Base-by-base conservation (phyloP, 768 basidiomycete species). In the Fistulinella prunicolor region DNA sequence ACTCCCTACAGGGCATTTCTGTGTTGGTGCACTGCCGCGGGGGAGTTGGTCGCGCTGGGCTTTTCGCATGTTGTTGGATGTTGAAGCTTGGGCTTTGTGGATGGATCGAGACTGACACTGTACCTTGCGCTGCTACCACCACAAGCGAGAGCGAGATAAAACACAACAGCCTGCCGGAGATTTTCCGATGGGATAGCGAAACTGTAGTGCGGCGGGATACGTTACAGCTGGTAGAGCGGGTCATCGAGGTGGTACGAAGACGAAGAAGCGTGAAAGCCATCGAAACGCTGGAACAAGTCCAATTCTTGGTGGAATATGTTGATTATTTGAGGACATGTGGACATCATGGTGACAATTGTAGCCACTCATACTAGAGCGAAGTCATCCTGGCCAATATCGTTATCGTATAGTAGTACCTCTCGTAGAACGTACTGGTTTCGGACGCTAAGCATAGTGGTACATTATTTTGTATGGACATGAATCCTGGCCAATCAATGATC, bases 251-350 rank as follows among this genome's bases (percentile, higher is more conserved):
- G 47, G 80, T 94, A 8, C 70, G 94, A 41, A 70, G 78, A 52
- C 71, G 93, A 52, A 72, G 94, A 51, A 93, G 92, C 56, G 67
- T 85, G 47, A 97, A 98, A 64, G 93, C 94, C 2, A 80, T 98
- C 34, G 95, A 98, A 65, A 95, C 92, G 3, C 85, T 88, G 62
- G 92, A 96, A 63, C 94, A 98, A 67, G 95, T 95, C 14, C 71
- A 75, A 54, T 93, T 94, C 60, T 67, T 94, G 41, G 80, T 85
- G 0, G 85, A 89, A 24, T 94, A 81, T 64, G 80, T 90, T 4
- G 79, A 84, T 32, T 82, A 77, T 67, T 61, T 89, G 49, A 63
- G 73, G 43, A 49, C 51, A 10, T 47, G 50, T 36, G 54, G 53
- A 35, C 40, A 20, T 28, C 12, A 34, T 21, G 26, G 17, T 17